phyloP scores from a whole-genome alignment of 257 asterid genomes.

The Handroanthus guayacan region DNA sequence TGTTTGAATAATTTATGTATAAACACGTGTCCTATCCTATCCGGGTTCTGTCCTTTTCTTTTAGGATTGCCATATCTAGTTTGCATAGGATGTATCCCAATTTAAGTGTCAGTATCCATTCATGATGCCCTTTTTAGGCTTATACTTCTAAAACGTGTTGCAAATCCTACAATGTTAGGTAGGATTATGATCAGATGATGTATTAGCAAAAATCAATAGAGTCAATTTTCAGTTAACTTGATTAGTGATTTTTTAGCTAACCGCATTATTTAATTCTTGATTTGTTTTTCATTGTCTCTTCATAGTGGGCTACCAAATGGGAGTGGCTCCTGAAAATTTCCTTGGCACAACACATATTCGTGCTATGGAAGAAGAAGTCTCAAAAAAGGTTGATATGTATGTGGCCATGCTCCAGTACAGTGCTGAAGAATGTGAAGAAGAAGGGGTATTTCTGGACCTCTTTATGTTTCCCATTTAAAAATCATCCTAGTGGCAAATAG shows the following conservation, averaged over 20 bases:
- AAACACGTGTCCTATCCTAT: too few relatives aligned
- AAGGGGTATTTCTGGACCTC: slow-evolving; percentile 56
- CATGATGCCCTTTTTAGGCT: not conserved
- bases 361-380: slow-evolving; percentile 68
- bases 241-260: not conserved
- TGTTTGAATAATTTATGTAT: not conserved
- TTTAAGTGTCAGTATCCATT: not conserved
- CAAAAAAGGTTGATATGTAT: slow-evolving; percentile 59
- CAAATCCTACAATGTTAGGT: slow-evolving; percentile 8
- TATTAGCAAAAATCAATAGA: not conserved
- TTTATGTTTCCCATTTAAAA: not conserved
- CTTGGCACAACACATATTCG: slow-evolving; percentile 64
- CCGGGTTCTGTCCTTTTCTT: not conserved
- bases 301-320: slow-evolving; percentile 77
- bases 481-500: not conserved
- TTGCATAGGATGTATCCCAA: not conserved
- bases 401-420: slow-evolving; percentile 63
- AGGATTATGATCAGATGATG: slow-evolving; percentile 14
- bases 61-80: not conserved
- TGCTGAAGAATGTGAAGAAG: slow-evolving; percentile 64
- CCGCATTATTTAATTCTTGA: not conserved
- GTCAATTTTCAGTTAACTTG: not conserved
- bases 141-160: not conserved
- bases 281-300: slow-evolving; percentile 1
- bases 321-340: slow-evolving; percentile 56